phyloP scores from a whole-genome alignment of 768 basidiomycete species.

The Kwoniella europaea region DNA sequence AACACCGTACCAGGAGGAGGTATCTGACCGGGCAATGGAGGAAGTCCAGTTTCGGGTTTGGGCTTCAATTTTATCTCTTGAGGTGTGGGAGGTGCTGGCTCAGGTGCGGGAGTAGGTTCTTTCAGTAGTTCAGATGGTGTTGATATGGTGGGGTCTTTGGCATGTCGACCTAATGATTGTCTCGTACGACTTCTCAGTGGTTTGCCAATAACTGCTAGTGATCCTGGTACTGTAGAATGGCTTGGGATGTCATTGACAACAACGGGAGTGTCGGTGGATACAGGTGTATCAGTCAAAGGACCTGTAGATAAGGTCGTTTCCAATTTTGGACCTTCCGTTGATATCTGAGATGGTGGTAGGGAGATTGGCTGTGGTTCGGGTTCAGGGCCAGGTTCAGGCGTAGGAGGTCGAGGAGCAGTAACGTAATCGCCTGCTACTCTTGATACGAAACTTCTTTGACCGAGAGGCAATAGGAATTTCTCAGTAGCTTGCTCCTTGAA shows the following conservation, averaged over 20 bases:
- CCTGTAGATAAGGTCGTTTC: background rate
- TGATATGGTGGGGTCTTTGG: slow-evolving; percentile 23
- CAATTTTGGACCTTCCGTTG: background rate
- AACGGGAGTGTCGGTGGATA: background rate
- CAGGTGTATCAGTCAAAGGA: background rate
- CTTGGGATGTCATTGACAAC: background rate
- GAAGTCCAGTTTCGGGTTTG: slow-evolving; percentile 15
- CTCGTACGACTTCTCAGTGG: slow-evolving; percentile 22
- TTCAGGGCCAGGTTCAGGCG: slow-evolving; percentile 4
- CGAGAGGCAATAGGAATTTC: slow-evolving; percentile 47
- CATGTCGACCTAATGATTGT: slow-evolving; percentile 28
- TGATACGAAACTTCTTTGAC: slow-evolving; percentile 37
- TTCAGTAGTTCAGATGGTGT: slow-evolving; percentile 1
- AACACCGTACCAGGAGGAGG: slow-evolving; percentile 38
- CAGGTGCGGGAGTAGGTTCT: background rate
- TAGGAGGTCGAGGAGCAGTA: slow-evolving; percentile 28
- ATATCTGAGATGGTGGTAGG: background rate
- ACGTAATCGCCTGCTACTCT: slow-evolving; percentile 44
- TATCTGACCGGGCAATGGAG: slow-evolving; percentile 25
- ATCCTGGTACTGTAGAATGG: background rate
- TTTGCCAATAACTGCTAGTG: background rate
- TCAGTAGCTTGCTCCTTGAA: slow-evolving; percentile 50
- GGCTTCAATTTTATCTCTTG: background rate
- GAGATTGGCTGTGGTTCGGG: slow-evolving; percentile 1
- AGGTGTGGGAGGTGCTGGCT: background rate